Evolutionary conservation across 768 basidiomycete genomes (phyloP).

Genomic region (Tylopilus rubrobrunneus): DNA sequence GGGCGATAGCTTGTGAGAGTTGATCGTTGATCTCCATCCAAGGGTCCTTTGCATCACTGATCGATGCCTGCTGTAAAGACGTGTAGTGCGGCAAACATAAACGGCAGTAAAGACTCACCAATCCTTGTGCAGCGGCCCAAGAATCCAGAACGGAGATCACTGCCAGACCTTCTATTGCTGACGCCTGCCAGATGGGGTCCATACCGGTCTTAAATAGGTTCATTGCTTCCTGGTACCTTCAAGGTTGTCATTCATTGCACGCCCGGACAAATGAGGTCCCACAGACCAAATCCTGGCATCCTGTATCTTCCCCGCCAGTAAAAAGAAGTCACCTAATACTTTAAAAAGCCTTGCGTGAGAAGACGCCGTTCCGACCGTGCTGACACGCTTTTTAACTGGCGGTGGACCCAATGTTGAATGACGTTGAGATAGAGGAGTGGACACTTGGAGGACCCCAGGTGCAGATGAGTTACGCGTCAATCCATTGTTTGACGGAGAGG

Average conservation of each 20-base stretch:
- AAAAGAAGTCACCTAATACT: slow-evolving; percentile 82
- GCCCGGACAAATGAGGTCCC: neutral
- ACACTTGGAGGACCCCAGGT: slow-evolving; percentile 23
- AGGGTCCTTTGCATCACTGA: slow-evolving; percentile 54
- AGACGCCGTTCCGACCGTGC: slow-evolving; percentile 62
- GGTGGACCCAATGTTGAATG: slow-evolving; percentile 48
- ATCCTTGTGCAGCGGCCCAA: slow-evolving; percentile 73
- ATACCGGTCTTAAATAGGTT: slow-evolving; percentile 67
- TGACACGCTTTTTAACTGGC: slow-evolving; percentile 53
- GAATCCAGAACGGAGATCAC: slow-evolving; percentile 77
- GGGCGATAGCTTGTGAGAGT: slow-evolving; percentile 53
- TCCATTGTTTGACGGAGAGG: slow-evolving; percentile 27
- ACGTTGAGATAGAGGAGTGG: slow-evolving; percentile 35
- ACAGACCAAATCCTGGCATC: slow-evolving; percentile 79
- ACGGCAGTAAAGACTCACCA: slow-evolving; percentile 44
- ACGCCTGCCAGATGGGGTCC: slow-evolving; percentile 88
- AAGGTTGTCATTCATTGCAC: slow-evolving; percentile 18
- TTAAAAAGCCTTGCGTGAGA: slow-evolving; percentile 87
- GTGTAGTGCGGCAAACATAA: slow-evolving; percentile 1
- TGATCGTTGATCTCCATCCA: slow-evolving; percentile 78
- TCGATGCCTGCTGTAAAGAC: slow-evolving; percentile 49
- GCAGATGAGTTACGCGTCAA: slow-evolving; percentile 54
- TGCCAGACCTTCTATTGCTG: slow-evolving; percentile 81
- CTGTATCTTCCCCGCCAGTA: slow-evolving; percentile 79
- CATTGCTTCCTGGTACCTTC: slow-evolving; percentile 84